Conservation (phyloP, 306 rosid genomes). For the Glycine soja region DNA sequence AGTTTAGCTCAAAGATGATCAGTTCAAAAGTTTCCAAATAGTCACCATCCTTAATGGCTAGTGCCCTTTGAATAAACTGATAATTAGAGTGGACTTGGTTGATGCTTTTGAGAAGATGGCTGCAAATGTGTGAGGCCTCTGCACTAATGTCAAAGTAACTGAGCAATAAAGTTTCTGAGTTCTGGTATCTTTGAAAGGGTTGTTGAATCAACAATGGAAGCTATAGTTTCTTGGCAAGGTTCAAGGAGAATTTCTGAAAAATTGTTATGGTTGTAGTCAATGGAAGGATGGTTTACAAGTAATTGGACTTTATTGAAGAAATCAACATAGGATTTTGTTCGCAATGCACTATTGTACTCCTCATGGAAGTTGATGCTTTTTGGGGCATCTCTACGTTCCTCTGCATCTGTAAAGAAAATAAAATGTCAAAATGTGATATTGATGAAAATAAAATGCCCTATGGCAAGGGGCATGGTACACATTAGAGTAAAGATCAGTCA, state of each 20-base stretch:
- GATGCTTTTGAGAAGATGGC: constrained; percentile 59
- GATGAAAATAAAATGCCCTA: no score
- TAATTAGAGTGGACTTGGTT: constrained; percentile 51
- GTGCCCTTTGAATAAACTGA: background rate
- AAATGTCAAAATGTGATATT: no score
- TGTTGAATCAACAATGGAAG: constrained; percentile 53
- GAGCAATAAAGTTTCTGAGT: constrained; percentile 58
- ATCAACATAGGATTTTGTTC: constrained; percentile 64
- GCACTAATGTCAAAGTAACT: constrained; percentile 66
- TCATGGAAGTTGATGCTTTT: constrained; percentile 56
- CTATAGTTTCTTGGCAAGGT: constrained; percentile 58
- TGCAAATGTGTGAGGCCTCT: constrained; percentile 63
- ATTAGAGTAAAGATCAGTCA: background rate
- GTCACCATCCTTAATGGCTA: constrained; percentile 27
- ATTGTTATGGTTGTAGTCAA: background rate
- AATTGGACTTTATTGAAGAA: constrained; percentile 57
- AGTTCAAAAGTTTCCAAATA: constrained; percentile 26
- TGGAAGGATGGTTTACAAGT: constrained; percentile 15
- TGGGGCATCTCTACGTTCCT: constrained; percentile 39
- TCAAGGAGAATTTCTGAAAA: constrained; percentile 59
- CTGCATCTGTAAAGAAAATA: constrained; percentile 48
- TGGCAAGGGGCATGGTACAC: background rate
- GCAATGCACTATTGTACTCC: constrained; percentile 59
- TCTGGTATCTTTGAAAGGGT: constrained; percentile 46
- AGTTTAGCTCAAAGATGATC: constrained; percentile 46